These are phyloP conservation scores for Myriosclerotinia curreyana DNA, from an alignment of 2,329 filamentous ascomycete species.

Conservation along the genomic window DNA sequence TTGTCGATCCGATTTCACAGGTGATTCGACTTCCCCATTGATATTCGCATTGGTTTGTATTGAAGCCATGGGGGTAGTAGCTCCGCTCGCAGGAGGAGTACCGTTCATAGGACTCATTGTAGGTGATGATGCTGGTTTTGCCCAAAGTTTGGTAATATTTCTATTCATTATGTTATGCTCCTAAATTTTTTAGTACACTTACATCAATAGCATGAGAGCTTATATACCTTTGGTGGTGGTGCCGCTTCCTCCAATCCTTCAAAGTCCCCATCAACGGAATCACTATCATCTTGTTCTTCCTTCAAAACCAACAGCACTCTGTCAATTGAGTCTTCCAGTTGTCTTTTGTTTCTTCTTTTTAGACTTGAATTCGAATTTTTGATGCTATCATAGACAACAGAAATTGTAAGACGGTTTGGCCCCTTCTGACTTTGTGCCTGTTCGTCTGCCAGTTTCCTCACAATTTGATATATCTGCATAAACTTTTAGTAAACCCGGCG, in stretches of 20 bases:
- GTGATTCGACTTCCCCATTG: conserved; percentile 29
- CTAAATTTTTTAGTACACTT: conserved; percentile 35
- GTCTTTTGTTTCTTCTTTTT: conserved; percentile 75
- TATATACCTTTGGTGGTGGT: conserved; percentile 35
- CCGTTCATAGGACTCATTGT: conserved; percentile 30
- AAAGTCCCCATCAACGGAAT: conserved; percentile 50
- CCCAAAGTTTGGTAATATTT: conserved; percentile 60
- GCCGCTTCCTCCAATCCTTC: conserved; percentile 45
- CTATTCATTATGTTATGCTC: conserved; percentile 63
- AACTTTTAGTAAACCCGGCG: conserved; percentile 17
- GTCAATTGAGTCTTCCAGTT: conserved; percentile 82
- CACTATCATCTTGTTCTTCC: conserved; percentile 46
- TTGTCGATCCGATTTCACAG: conserved; percentile 49
- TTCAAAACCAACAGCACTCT: conserved; percentile 72
- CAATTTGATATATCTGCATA: conserved; percentile 67
- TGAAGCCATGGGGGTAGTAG: conserved; percentile 29
- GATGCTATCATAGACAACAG: conserved; percentile 72
- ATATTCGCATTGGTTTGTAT: conserved; percentile 31
- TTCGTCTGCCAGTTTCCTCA: conserved; percentile 72
- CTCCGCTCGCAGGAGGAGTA: conserved; percentile 27
- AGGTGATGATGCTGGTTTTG: conserved; percentile 39
- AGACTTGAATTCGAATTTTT: conserved; percentile 84
- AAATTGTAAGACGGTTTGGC: conserved; percentile 53
- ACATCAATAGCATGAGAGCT: no score
- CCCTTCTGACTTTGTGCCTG: conserved; percentile 51